Evolutionary conservation across 176 grass and related monocot genomes (phyloP).

Genomic region (Oryza australiensis): DNA sequence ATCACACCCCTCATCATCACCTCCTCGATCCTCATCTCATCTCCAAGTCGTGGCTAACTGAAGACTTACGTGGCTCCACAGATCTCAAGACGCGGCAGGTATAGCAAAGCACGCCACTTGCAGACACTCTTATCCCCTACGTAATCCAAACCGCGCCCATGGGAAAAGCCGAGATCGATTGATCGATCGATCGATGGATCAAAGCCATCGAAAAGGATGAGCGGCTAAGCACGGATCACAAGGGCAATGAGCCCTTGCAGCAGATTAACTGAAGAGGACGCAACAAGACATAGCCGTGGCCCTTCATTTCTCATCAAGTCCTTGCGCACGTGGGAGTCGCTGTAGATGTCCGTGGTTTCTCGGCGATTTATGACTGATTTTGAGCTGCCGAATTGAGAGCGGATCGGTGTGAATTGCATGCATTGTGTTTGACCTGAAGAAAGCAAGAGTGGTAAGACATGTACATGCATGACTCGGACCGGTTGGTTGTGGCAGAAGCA

Average conservation of each 20-base stretch:
- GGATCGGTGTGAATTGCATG: no score
- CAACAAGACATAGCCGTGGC: conserved; percentile 1
- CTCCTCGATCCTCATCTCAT: conserved; percentile 8
- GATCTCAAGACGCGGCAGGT: neutral
- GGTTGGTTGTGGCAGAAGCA: conserved; percentile 20
- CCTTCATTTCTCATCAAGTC: neutral
- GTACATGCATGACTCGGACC: neutral
- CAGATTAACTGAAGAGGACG: neutral
- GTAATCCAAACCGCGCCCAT: conserved; percentile 5
- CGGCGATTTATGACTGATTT: neutral
- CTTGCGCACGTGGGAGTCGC: neutral
- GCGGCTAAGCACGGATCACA: conserved; percentile 11
- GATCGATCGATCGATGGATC: neutral
- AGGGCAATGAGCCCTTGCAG: neutral
- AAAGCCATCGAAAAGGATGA: neutral
- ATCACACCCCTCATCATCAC: neutral
- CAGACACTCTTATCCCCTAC: conserved; percentile 17
- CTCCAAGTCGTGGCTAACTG: neutral
- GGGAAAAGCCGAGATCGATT: neutral
- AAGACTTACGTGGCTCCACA: neutral
- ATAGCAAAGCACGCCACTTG: neutral
- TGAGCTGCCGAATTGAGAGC: neutral
- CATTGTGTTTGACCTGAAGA: neutral
- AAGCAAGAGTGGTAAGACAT: neutral
- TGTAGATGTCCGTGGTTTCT: neutral